Base-by-base conservation (phyloP, 108 stramenopile species). In the Schizochytrium sp. region DNA sequence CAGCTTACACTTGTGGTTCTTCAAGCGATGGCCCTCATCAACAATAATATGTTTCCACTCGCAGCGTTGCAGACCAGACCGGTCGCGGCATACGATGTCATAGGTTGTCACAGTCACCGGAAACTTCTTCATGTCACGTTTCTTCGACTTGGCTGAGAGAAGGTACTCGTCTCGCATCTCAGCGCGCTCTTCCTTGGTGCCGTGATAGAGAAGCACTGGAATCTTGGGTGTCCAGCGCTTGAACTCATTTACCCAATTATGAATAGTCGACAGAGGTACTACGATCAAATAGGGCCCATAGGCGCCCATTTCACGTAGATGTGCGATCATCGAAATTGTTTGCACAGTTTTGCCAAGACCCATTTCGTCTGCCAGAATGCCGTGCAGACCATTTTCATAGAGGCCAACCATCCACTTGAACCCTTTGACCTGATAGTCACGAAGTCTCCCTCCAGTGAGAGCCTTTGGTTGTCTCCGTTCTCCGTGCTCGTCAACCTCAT, bases 331-430 rank as follows among this genome's bases (percentile, higher is more conserved):
- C 4, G 96, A 94, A 89, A 99, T 97, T 42, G 98, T 97, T 94
- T 99, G 96, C 64, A 97, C 96, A 0, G 97, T 97, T 91, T 97
- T 92, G 40, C 94, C 94, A 59, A 88, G 89, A 44, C 93, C 95
- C 97, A 98, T 98, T 93, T 98, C 99, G 94, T 99, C 99, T 2
- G 98, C 99, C 72, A 99, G 90, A 72, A 99, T 99, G 38, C 99
- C 99, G 90, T 95, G 96, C 50, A 99, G 96, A 7, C 98, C 97
- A 93, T 98, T 98, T 92, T 98, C 97, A 90, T 96, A 98, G 61
- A 99, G 93, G n/a, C 95, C 95, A 3, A 97, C 95, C 72, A 99
- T 92, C 99, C 99, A 99, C 41, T 91, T 61, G 19, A 94, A 53
- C 4, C 95, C 94, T 64, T 94, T 93, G 89, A 95, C 83, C 90